Base-by-base conservation (phyloP, 192 early-diverging fungal genomes). In the Coemansia sp. region DNA sequence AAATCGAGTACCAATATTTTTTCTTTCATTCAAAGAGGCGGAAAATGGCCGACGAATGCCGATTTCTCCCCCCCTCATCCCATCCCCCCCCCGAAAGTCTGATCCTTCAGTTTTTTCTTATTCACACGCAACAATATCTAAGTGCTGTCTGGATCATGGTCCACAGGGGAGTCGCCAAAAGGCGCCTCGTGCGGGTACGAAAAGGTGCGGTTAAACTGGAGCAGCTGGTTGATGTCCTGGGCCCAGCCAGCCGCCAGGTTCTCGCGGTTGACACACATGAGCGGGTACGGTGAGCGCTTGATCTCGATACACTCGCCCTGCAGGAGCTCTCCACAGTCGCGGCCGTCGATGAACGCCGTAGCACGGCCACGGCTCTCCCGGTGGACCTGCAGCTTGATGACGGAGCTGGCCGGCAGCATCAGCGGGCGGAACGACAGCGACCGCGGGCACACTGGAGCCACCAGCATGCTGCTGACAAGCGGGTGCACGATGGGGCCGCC, bases 401-500 rank as follows among this genome's bases (percentile, higher is more conserved):
- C 83, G 0, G 90, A 77, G 53, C 75, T 84, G 2, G 91, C 73
- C 15, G 93, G 94, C 15, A 97, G 71, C 56, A 95, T 76, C 8
- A 92, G 86, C 4, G 95, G 87, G 31, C 95, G 83, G 78, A 93
- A 94, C 3, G 91, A 93, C 43, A 94, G 74, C 31, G 92, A 94
- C 42, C 91, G 79, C 2, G 92, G 92, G 65, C 92, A 94, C 61
- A 94, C 91, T 0, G 92, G 92, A 9, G 91, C 92, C 48, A 94
- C 40, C 0, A 92, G 59, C 33, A 94, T 74, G 26, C 85, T 86
- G 71, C 90, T 87, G 48, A 94, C 88, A 7, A 87, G 83, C 28
- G 92, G 92, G 55, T 94, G 91, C 9, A 92, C 85, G 56, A 94
- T 93, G 0, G 92, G 91, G 0, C 92, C 92, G 45, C 92, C 89